Percentiles rank a stretch among this genome's conserved stretches.
Evolutionary conservation across 805 yeast genomes (phyloP).

Genomic region (Kuraishia hungarica): DNA sequence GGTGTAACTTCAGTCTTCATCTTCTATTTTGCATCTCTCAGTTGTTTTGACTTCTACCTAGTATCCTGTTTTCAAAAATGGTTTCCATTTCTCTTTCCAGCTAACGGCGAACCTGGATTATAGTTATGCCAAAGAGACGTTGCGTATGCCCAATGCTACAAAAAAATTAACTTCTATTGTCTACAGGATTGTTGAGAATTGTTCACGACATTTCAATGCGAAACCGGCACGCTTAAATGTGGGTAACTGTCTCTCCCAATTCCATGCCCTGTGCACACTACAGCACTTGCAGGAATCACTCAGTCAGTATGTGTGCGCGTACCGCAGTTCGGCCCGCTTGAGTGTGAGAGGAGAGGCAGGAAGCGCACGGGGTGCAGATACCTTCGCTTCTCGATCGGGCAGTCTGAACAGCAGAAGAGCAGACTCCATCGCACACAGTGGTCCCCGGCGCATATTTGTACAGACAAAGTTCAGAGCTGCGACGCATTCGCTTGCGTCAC

Average conservation of each 20-base stretch:
- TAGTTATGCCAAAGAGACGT: background rate
- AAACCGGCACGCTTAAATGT: background rate
- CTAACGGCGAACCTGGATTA: background rate
- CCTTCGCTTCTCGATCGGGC: background rate
- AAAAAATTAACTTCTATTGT: constrained; percentile 6
- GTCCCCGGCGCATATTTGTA: background rate
- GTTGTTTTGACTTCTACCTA: background rate
- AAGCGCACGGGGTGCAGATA: background rate
- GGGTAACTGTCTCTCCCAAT: background rate
- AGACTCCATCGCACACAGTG: background rate
- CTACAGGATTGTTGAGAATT: background rate
- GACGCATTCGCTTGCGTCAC: background rate
- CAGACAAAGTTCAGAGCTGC: background rate
- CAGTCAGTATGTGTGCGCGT: too few relatives aligned
- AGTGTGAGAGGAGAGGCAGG: background rate
- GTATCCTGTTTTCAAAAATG: background rate
- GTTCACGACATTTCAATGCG: background rate
- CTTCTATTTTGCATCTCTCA: too few relatives aligned
- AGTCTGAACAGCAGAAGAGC: background rate
- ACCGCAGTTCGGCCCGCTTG: background rate
- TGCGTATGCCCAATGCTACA: background rate
- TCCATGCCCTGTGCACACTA: background rate
- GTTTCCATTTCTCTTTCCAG: background rate
- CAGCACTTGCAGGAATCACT: background rate
- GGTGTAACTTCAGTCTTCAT: background rate